Percentiles rank a stretch among this genome's conserved stretches.
These are phyloP conservation scores for Rhytidiadelphus loreus DNA, from an alignment of 225 moss, liverwort and hornwort species.

Conservation along the genomic window DNA sequence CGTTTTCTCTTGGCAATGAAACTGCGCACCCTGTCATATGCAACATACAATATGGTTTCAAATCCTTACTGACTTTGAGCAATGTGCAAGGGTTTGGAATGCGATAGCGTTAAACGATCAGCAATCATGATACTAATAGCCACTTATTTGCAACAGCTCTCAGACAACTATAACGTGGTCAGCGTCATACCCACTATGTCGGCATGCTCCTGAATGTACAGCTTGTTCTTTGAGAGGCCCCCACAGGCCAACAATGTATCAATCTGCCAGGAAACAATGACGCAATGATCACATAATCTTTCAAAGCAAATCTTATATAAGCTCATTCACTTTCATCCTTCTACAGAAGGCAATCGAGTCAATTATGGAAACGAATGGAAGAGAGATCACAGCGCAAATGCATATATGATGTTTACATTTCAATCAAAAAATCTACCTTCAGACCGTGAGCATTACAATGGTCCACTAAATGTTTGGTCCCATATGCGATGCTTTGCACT, in stretches of 20 bases:
- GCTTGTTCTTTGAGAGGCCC: constrained; percentile 82
- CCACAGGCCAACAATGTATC: constrained; percentile 86
- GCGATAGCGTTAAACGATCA: neutral
- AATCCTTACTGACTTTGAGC: neutral
- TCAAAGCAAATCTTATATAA: neutral
- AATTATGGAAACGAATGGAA: neutral
- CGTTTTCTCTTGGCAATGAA: constrained; percentile 85
- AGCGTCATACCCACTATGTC: constrained; percentile 69
- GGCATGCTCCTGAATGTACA: constrained; percentile 89
- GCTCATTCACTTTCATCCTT: neutral
- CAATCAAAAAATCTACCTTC: constrained; percentile 40
- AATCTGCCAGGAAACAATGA: constrained; percentile 43
- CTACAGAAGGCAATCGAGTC: neutral
- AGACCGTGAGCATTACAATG: constrained; percentile 78
- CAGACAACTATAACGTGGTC: neutral
- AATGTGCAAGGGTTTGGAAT: neutral
- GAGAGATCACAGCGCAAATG: neutral
- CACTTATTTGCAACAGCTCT: neutral
- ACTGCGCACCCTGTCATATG: constrained; percentile 59
- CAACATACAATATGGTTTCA: neutral
- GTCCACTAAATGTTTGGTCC: constrained; percentile 84
- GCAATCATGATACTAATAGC: neutral
- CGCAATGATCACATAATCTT: neutral
- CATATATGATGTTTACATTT: neutral
- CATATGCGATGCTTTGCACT: constrained; percentile 93